Evolutionary conservation across 2,329 filamentous ascomycete species (phyloP), one percentile per base, ranked within the genome.

Genomic region (Hymenoscyphus scutula): DNA sequence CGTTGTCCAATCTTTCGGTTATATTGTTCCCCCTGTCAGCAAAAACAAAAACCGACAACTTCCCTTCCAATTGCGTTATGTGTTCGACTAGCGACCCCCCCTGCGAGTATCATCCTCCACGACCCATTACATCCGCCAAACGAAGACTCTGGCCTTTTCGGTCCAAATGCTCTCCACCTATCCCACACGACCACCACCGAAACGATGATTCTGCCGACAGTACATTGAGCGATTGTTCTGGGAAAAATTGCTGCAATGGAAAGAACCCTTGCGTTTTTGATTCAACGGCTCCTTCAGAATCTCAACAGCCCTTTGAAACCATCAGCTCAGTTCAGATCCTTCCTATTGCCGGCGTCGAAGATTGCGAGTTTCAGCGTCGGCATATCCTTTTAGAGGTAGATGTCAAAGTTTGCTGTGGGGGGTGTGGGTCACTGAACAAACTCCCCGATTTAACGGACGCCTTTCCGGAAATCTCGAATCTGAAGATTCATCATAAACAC

Each of bases 361-460:
- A 30, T 19, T 15, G n/a, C 30, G 27, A 32, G 0, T 60, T 65
- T 0, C 69, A 70, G 23, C 72, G 69, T 3, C 83, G 89, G 62
- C 84, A 84, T 68, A 77, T 90, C 10, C 74, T 85, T 19, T 77
- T 91, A 15, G 82, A 77, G 54, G 81, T 91, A 23, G 45, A 23
- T 23, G 19, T 37, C 79, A 81, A 6, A 89, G 89, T 1, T 87
- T 92, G 84, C 90, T 87, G 1, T 92, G 89, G 67, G 86, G 86
- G 0, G 88, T 89, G 1, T 92, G 89, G 72, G 88, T 13, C 45
- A 23, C 45, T 89, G 69, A 86, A 80, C 1, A 89, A 89, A 67
- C 79, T 92, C 60, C 69, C 77, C 19, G 76, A 83, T 57, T 79
- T 82, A 0, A 77, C 91, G 0, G 74, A 71, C 3, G 75, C 75